These are phyloP conservation scores for Pulveroboletus sp. DNA, from an alignment of 768 basidiomycete species.

Conservation along the genomic window DNA sequence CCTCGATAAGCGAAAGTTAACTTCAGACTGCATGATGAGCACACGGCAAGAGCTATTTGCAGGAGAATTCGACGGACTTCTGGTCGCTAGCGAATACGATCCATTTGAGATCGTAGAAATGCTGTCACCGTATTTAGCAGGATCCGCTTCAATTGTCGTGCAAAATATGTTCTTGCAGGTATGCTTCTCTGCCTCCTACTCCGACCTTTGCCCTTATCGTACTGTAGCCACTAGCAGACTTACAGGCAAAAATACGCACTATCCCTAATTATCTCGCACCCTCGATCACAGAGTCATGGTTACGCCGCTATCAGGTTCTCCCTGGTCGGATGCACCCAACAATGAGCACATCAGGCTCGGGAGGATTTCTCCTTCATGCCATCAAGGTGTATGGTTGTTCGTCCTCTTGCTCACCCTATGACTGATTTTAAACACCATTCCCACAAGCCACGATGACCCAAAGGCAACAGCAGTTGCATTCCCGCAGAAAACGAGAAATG, in stretches of 20 bases:
- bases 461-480: conserved; percentile 50
- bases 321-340: conserved; percentile 94
- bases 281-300: conserved; percentile 79
- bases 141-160: conserved; percentile 82
- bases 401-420: background rate
- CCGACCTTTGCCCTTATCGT: conserved; percentile 6
- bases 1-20: conserved; percentile 71
- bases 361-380: conserved; percentile 81
- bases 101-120: conserved; percentile 74
- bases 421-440: conserved; percentile 1
- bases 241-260: conserved; percentile 67
- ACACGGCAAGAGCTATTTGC: conserved; percentile 77
- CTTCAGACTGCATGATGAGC: conserved; percentile 55
- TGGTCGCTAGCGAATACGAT: conserved; percentile 83
- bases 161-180: conserved; percentile 83
- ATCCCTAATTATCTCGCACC: conserved; percentile 70
- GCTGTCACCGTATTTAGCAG: conserved; percentile 72
- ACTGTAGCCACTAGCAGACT: conserved; percentile 65
- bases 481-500: conserved; percentile 37
- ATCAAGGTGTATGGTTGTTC: conserved; percentile 68
- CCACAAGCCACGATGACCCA: conserved; percentile 59
- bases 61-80: conserved; percentile 88
- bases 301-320: conserved; percentile 90
- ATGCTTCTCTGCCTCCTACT: conserved; percentile 7
- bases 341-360: conserved; percentile 87